Conservation (phyloP, 371 early-diverging fungal genomes). For the Mycotypha africana region DNA sequence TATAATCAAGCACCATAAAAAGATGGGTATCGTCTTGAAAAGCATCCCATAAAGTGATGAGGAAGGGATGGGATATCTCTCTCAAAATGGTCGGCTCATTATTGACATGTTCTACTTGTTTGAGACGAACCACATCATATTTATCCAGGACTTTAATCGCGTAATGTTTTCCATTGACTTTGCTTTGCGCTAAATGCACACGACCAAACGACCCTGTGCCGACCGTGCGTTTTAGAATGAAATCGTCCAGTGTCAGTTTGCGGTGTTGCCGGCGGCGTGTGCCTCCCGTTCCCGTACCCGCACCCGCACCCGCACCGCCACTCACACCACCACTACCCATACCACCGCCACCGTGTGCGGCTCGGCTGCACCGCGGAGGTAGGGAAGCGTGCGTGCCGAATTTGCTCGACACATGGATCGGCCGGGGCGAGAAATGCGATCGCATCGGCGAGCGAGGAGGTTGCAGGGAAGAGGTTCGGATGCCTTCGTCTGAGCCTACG, state of each 20-base stretch:
- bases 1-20: conserved; percentile 95
- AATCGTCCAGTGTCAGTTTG: conserved; percentile 24
- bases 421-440: background rate
- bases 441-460: conserved; percentile 18
- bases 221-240: conserved; percentile 48
- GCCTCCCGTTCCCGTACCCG: conserved; percentile 1
- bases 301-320: conserved; percentile 16
- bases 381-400: conserved; percentile 6
- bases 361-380: conserved; percentile 10
- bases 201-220: conserved; percentile 70
- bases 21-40: conserved; percentile 89
- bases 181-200: conserved; percentile 58
- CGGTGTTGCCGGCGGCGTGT: conserved; percentile 16
- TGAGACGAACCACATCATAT: conserved; percentile 88
- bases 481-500: too few species aligned
- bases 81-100: conserved; percentile 86
- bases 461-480: too few species aligned
- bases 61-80: conserved; percentile 81
- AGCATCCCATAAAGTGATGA: conserved; percentile 87
- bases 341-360: conserved; percentile 12
- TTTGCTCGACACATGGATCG: background rate
- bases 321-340: conserved; percentile 12
- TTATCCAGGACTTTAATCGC: conserved; percentile 94
- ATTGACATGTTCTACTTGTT: conserved; percentile 88
- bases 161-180: conserved; percentile 46